A percentile compares a stretch with the other conserved stretches of the same genome.
These are phyloP conservation scores for Gastrolobium villosum DNA, from an alignment of 306 rosid species.

Conservation along the genomic window DNA sequence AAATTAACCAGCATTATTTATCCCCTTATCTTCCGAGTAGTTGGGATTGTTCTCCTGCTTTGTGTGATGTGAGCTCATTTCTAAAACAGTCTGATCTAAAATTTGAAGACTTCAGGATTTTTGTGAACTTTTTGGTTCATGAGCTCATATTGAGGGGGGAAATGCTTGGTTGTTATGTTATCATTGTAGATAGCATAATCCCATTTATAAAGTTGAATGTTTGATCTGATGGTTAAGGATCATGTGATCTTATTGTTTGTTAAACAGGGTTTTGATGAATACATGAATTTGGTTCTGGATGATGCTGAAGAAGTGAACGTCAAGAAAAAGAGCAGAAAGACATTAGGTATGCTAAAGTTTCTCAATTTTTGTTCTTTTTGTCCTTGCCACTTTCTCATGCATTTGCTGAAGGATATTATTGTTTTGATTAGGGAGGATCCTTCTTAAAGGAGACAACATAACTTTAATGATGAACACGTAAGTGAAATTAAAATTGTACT, in stretches of 20 bases:
- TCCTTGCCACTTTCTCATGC: too few species aligned
- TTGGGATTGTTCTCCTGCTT: background rate
- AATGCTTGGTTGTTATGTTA: slow-evolving; percentile 15
- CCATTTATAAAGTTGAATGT: slow-evolving; percentile 4
- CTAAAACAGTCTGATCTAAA: background rate
- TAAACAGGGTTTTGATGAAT: slow-evolving; percentile 76
- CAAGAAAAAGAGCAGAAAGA: too few species aligned
- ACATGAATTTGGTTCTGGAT: slow-evolving; percentile 75
- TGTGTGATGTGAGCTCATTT: background rate
- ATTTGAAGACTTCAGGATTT: background rate
- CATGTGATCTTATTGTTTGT: slow-evolving; percentile 23
- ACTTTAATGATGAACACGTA: too few species aligned
- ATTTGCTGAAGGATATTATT: too few species aligned
- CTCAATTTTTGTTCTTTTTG: too few species aligned
- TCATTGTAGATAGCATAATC: background rate
- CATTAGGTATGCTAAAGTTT: too few species aligned
- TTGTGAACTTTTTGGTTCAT: background rate
- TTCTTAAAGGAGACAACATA: too few species aligned
- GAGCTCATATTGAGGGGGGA: background rate
- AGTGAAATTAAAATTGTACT: too few species aligned
- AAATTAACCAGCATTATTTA: background rate
- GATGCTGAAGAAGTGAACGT: slow-evolving; percentile 40
- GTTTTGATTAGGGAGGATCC: too few species aligned
- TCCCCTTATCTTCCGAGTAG: background rate
- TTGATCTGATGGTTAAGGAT: background rate